Percentiles rank a stretch among this genome's conserved stretches.
Conservation (phyloP, 495 filamentous ascomycete genomes). For the Filosporella fistucella region DNA sequence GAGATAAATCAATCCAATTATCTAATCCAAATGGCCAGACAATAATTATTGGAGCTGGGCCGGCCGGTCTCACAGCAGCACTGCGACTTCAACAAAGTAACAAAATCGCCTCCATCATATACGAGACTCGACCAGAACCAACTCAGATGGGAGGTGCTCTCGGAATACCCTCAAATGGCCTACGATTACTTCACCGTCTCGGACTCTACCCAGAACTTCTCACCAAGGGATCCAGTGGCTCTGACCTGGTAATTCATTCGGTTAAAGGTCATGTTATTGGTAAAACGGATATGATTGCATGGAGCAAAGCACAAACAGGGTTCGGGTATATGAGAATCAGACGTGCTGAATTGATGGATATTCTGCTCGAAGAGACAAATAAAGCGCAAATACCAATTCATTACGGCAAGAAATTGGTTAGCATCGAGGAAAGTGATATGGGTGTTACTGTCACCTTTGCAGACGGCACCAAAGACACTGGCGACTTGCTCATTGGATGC, state of each 20-base stretch:
- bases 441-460: conserved; percentile 44
- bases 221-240: conserved; percentile 35
- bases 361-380: conserved; percentile 36
- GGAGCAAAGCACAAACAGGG: conserved; percentile 39
- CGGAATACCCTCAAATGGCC: conserved; percentile 55
- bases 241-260: conserved; percentile 37
- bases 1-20: too few species aligned
- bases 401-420: conserved; percentile 27
- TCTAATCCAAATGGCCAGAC: too few species aligned
- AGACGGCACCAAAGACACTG: conserved; percentile 42
- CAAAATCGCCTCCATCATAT: conserved; percentile 41
- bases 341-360: conserved; percentile 40
- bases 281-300: conserved; percentile 38
- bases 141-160: conserved; percentile 57
- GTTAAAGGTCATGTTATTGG: conserved; percentile 39
- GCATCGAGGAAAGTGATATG: conserved; percentile 25
- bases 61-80: conserved; percentile 51
- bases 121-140: conserved; percentile 52
- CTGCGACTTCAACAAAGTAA: conserved; percentile 37
- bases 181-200: conserved; percentile 51
- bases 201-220: conserved; percentile 40
- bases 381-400: conserved; percentile 27
- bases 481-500: conserved; percentile 54
- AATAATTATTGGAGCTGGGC: conserved; percentile 51
- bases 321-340: conserved; percentile 39